Percentiles rank a stretch among this genome's conserved stretches.
Conservation (phyloP, 164 flowering plant genomes). For the Cinnamomum micranthum region DNA sequence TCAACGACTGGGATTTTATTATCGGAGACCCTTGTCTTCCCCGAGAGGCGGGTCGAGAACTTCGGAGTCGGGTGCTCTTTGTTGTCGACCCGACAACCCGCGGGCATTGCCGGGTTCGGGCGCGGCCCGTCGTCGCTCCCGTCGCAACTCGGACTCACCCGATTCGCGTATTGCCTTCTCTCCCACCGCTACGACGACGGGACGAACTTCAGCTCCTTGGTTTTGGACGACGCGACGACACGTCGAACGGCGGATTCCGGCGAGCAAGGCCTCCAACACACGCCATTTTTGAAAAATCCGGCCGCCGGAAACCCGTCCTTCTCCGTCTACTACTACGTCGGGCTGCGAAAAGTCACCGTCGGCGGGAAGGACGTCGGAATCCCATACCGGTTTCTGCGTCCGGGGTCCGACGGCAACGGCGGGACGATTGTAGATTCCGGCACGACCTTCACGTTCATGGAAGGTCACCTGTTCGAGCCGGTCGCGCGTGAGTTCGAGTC, state of each 20-base stretch:
- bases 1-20: constrained; percentile 46
- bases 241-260: constrained; percentile 14
- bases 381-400: constrained; percentile 39
- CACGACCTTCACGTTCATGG: constrained; percentile 75
- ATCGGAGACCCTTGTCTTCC: constrained; percentile 41
- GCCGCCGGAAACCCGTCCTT: constrained; percentile 24
- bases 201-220: constrained; percentile 35
- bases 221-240: constrained; percentile 20
- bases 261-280: constrained; percentile 35
- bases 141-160: constrained; percentile 39
- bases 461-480: constrained; percentile 31
- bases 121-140: constrained; percentile 53
- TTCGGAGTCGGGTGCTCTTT: constrained; percentile 60
- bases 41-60: constrained; percentile 16
- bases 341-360: constrained; percentile 45
- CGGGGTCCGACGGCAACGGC: constrained; percentile 56
- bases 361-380: constrained; percentile 49
- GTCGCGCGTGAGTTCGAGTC: constrained; percentile 47
- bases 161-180: constrained; percentile 59
- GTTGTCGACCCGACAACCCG: constrained; percentile 41
- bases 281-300: constrained; percentile 56
- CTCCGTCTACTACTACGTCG: constrained; percentile 55
- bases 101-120: constrained; percentile 66
- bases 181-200: constrained; percentile 63
- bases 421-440: constrained; percentile 82